Evolutionary conservation across 2,329 filamentous ascomycete species (phyloP).

Genomic region (Diaporthe longicolla): DNA sequence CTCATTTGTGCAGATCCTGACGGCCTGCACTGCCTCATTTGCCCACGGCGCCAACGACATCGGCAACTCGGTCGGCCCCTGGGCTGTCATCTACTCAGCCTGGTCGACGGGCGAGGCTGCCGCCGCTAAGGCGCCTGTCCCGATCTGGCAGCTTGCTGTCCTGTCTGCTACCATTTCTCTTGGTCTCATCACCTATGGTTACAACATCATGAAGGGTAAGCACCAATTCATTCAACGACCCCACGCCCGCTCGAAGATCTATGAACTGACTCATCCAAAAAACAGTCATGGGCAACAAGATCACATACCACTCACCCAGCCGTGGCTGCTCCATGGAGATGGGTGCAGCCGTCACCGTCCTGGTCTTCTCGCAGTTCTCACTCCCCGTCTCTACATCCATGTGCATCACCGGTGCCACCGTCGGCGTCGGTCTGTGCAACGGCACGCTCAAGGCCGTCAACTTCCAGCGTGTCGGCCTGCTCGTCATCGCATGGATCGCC

Average conservation of each 20-base stretch:
- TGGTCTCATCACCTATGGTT: conserved; percentile 81
- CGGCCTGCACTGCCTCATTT: conserved; percentile 80
- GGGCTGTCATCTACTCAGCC: conserved; percentile 78
- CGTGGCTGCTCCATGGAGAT: conserved; percentile 81
- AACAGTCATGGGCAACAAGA: conserved; percentile 84
- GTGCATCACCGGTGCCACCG: conserved; percentile 86
- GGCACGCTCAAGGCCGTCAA: conserved; percentile 80
- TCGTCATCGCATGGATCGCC: conserved; percentile 77
- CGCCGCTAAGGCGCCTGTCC: conserved; percentile 74
- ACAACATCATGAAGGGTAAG: conserved; percentile 87
- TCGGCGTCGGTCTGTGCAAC: conserved; percentile 84
- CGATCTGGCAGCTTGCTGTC: conserved; percentile 83
- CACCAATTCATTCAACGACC: conserved; percentile 34
- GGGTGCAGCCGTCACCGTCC: conserved; percentile 82
- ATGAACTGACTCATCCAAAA: conserved; percentile 36
- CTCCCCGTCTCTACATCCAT: conserved; percentile 83
- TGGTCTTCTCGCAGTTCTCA: conserved; percentile 81
- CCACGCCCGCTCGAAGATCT: not conserved
- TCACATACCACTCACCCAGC: conserved; percentile 76
- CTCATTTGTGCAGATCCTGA: conserved; percentile 76
- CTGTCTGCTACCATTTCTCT: conserved; percentile 73
- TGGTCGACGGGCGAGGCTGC: conserved; percentile 75
- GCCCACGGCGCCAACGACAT: conserved; percentile 85
- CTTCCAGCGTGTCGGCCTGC: conserved; percentile 78
- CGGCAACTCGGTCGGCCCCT: conserved; percentile 78